Conservation (phyloP, 2,329 filamentous ascomycete genomes). For the Eutypa lata region DNA sequence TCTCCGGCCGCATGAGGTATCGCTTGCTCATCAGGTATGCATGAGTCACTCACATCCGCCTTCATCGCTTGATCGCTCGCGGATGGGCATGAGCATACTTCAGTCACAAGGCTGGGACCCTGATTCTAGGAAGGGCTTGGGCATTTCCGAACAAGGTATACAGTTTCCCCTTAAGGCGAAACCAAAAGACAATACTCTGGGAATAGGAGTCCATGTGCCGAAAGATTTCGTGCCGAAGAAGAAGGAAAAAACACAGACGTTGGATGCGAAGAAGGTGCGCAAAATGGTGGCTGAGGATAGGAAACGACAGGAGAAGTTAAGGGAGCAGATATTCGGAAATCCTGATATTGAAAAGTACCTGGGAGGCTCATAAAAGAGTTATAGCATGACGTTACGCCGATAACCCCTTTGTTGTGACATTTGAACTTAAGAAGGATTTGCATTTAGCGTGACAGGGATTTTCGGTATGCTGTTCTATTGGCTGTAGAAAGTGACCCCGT, state of each 20-base stretch:
- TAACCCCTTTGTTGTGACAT: no score
- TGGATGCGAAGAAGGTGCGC: slow-evolving; percentile 70
- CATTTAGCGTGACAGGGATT: no score
- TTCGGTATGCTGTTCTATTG: no score
- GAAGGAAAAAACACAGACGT: slow-evolving; percentile 41
- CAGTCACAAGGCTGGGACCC: slow-evolving; percentile 71
- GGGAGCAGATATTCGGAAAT: slow-evolving; percentile 69
- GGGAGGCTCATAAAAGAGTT: slow-evolving; percentile 30
- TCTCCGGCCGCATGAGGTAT: slow-evolving; percentile 49
- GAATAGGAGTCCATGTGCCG: slow-evolving; percentile 58
- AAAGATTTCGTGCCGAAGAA: slow-evolving; percentile 38
- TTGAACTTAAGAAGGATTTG: no score
- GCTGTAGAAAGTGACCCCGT: no score
- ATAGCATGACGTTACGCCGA: neutral
- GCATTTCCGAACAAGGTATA: slow-evolving; percentile 67
- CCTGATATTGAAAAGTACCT: slow-evolving; percentile 77
- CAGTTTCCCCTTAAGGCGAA: slow-evolving; percentile 70
- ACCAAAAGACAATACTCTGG: slow-evolving; percentile 71
- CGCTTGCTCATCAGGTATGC: slow-evolving; percentile 68
- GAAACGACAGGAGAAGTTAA: slow-evolving; percentile 60
- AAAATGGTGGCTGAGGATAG: slow-evolving; percentile 60
- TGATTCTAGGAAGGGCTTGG: slow-evolving; percentile 69
- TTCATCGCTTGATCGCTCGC: slow-evolving; percentile 65
- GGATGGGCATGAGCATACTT: slow-evolving; percentile 67
- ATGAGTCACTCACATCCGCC: slow-evolving; percentile 69